Conservation (phyloP, 169 alveolate species). For the Cryptosporidium meleagridis region DNA sequence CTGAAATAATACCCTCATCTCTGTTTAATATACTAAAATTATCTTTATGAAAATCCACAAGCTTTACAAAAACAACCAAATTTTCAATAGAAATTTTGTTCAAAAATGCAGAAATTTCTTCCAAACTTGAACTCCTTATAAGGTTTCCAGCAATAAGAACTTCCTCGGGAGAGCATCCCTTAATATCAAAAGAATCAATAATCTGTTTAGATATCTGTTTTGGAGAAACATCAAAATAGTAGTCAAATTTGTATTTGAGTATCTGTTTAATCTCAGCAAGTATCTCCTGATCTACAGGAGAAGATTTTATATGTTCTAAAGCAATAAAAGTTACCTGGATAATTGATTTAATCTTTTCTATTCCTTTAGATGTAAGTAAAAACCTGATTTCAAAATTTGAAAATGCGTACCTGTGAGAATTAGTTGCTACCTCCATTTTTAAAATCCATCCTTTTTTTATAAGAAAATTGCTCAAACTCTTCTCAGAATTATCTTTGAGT, state of each 20-base stretch:
- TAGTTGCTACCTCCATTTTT: background rate
- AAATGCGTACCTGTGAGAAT: constrained; percentile 35
- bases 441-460: constrained; percentile 13
- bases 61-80: background rate
- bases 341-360: constrained; percentile 27
- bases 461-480: background rate
- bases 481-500: constrained; percentile 24
- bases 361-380: constrained; percentile 10
- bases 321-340: constrained; percentile 24
- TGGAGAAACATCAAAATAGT: constrained; percentile 47
- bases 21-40: background rate
- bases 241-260: constrained; percentile 24
- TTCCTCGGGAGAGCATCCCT: constrained; percentile 63
- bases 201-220: background rate
- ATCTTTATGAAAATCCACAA: background rate
- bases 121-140: background rate
- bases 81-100: background rate
- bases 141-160: constrained; percentile 55
- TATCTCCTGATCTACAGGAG: constrained; percentile 7
- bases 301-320: constrained; percentile 19
- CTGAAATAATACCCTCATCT: background rate
- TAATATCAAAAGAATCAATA: constrained; percentile 29
- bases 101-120: constrained; percentile 20
- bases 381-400: constrained; percentile 38
- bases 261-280: constrained; percentile 34